Evolutionary conservation across 1,284 basidiomycete species (phyloP).

Genomic region (Leccinum olivaceoglutinosum): DNA sequence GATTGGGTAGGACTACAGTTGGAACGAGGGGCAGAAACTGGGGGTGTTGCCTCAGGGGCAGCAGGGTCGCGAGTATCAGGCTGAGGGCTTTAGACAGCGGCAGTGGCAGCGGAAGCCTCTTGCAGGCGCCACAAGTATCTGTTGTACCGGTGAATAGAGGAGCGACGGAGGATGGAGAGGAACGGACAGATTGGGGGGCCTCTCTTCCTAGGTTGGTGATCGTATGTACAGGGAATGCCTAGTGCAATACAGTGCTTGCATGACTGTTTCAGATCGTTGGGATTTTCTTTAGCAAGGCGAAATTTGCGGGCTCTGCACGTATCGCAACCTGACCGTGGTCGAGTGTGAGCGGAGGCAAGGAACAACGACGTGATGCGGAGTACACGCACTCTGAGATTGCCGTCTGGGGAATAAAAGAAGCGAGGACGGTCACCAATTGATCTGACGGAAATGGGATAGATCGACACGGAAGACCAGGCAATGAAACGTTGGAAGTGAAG

Average conservation of each 20-base stretch:
- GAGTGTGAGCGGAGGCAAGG: conserved; percentile 9
- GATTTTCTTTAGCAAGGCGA: conserved; percentile 71
- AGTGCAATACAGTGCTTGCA: conserved; percentile 84
- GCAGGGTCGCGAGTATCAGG: conserved; percentile 33
- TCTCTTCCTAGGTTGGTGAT: conserved; percentile 87
- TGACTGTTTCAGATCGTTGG: conserved; percentile 65
- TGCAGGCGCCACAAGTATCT: conserved; percentile 76
- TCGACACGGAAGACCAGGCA: conserved; percentile 9
- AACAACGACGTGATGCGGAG: conserved; percentile 12
- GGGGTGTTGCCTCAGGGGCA: conserved; percentile 39
- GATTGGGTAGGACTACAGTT: conserved; percentile 47
- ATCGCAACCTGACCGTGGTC: conserved; percentile 59
- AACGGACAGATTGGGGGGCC: conserved; percentile 85
- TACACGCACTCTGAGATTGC: conserved; percentile 67
- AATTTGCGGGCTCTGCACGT: conserved; percentile 81
- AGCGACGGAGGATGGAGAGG: background rate
- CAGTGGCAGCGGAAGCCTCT: conserved; percentile 59
- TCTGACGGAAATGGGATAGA: conserved; percentile 17
- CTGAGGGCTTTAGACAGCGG: conserved; percentile 35
- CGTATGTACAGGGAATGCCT: conserved; percentile 81
- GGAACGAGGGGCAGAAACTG: conserved; percentile 37
- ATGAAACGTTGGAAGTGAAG: conserved; percentile 25
- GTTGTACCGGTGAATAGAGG: conserved; percentile 1
- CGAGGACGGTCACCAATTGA: conserved; percentile 17
- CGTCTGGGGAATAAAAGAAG: conserved; percentile 43